Percentiles rank a stretch among this genome's conserved stretches.
Evolutionary conservation across 2,329 filamentous ascomycete genomes (phyloP).

Genomic region (Trichocomaceae sp.): DNA sequence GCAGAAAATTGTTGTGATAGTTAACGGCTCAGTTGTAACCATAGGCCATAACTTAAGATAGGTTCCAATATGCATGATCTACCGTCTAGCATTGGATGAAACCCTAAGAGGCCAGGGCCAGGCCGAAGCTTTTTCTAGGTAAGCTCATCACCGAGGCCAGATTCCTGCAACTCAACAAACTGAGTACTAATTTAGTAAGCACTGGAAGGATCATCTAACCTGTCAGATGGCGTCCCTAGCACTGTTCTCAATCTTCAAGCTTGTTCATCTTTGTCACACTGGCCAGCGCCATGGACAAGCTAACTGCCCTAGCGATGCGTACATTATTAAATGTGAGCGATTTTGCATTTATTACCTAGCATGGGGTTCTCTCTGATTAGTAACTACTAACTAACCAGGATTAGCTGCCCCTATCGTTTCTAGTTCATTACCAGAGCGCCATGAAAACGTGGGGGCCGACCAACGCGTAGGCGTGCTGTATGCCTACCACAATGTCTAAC

Average conservation of each 20-base stretch:
- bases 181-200: background rate
- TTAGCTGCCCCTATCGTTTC: background rate
- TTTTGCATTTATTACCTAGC: background rate
- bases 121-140: background rate
- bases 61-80: background rate
- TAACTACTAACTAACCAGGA: background rate
- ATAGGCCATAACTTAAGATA: background rate
- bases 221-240: background rate
- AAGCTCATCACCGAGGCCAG: too few species aligned
- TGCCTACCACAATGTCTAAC: background rate
- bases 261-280: background rate
- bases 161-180: background rate
- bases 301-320: background rate
- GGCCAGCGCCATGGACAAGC: background rate
- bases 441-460: background rate
- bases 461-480: background rate
- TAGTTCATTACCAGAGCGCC: background rate
- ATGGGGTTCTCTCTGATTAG: background rate
- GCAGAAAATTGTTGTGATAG: background rate
- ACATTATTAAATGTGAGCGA: background rate
- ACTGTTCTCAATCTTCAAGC: background rate
- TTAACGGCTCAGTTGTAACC: background rate
- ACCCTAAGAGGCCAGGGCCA: background rate
- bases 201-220: background rate
- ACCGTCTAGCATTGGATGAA: background rate